Percentiles rank a stretch among this genome's conserved stretches.
These are phyloP conservation scores for Cnidoscolus chayamansa DNA, from an alignment of 441 rosid genomes.

Conservation along the genomic window DNA sequence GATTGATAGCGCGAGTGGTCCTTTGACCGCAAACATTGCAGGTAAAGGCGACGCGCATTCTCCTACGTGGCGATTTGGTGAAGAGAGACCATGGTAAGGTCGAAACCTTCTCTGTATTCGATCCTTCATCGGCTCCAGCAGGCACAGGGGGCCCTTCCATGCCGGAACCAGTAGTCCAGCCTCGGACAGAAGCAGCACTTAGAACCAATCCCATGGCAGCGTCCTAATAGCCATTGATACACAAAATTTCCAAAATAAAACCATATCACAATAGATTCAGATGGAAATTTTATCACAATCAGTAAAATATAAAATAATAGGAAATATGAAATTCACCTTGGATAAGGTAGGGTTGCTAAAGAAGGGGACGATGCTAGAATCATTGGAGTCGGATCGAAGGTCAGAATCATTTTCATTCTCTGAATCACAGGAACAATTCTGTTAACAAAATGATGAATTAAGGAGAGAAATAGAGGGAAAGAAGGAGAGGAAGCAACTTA, in stretches of 20 bases:
- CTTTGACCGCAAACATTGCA: constrained; percentile 86
- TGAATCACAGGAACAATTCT: constrained; percentile 17
- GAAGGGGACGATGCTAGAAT: constrained; percentile 58
- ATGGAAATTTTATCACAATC: background rate
- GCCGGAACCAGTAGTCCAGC: constrained; percentile 92
- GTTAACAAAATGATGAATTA: background rate
- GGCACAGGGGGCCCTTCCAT: constrained; percentile 91
- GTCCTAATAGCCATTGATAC: constrained; percentile 40
- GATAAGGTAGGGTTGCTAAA: constrained; percentile 53
- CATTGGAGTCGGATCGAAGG: constrained; percentile 51
- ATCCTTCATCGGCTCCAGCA: constrained; percentile 45
- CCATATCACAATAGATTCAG: background rate
- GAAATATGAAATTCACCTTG: constrained; percentile 31
- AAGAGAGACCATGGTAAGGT: constrained; percentile 93
- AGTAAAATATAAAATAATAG: background rate
- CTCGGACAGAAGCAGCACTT: constrained; percentile 76
- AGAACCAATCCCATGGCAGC: constrained; percentile 89
- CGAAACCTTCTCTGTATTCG: constrained; percentile 53
- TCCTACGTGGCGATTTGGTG: constrained; percentile 87
- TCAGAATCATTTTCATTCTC: constrained; percentile 50
- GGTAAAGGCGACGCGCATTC: constrained; percentile 94
- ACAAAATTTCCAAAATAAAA: constrained; percentile 10
- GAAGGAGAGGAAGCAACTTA: constrained; percentile 16
- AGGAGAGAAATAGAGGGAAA: background rate
- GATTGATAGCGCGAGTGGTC: constrained; percentile 81